Evolutionary conservation across 768 basidiomycete species (phyloP), one percentile per base, ranked within the genome.

Genomic region (Chiua virens): DNA sequence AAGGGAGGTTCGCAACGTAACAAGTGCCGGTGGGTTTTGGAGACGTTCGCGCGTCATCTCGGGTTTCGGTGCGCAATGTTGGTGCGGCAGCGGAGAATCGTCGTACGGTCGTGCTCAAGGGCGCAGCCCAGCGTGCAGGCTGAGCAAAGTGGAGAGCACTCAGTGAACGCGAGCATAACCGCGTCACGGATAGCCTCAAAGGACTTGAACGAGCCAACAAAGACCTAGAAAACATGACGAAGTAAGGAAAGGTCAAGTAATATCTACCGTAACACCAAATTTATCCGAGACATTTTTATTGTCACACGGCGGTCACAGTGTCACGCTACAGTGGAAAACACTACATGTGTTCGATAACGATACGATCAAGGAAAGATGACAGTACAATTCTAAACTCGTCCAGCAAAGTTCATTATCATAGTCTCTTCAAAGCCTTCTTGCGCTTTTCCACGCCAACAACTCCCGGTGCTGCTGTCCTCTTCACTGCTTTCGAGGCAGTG

Each of bases 351-450:
- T 37, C 28, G 49, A 60, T 41, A 57, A 52, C 47, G 36, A 9
- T 22, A 35, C 22, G 44, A 22, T n/a, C 34, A 11, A 47, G 34
- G 34, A 34, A 17, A 34, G 6, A 34, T 17, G 20, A 40, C 17
- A 40, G 28, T 51, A 51, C 49, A 59, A 8, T 32, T 50, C 34
- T 47, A 42, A 39, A 38, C 17, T 22, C n/a, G n/a, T 42, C 53
- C 49, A 27, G 51, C 36, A 49, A 38, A 10, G 18, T 50, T 43
- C 47, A 36, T 38, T 27, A 14, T 70, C 60, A 92, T 68, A 92
- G 70, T 56, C 90, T 76, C 71, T 89, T 92, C 59, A 92, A 71
- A 5, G 90, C 91, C 76, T 92, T 92, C 79, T 92, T 92, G 68
- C 91, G 76, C 74, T 92, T 92, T 71, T 91, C 89, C 4, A 80